Evolutionary conservation across 2,329 filamentous ascomycete species (phyloP).

Genomic region (Colletotrichum costaricense): DNA sequence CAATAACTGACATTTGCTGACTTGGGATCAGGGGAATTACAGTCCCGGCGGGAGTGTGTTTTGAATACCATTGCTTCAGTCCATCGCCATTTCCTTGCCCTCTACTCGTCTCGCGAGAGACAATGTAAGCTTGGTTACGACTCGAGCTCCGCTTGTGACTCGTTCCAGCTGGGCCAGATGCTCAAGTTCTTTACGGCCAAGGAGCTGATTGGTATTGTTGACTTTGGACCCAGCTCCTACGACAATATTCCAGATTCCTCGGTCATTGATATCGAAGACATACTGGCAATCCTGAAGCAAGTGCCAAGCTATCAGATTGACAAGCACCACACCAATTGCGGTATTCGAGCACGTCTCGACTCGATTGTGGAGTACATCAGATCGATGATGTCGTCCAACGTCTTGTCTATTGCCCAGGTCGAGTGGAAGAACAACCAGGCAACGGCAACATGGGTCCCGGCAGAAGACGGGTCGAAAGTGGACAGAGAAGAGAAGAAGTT

Average conservation of each 20-base stretch:
- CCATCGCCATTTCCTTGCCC: slow-evolving; percentile 72
- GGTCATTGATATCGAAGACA: slow-evolving; percentile 68
- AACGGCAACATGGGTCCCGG: slow-evolving; percentile 53
- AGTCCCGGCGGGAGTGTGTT: slow-evolving; percentile 73
- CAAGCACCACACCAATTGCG: slow-evolving; percentile 78
- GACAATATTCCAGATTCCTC: slow-evolving; percentile 60
- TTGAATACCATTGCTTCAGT: slow-evolving; percentile 77
- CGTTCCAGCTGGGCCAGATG: slow-evolving; percentile 83
- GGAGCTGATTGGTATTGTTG: slow-evolving; percentile 68
- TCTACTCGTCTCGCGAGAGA: slow-evolving; percentile 74
- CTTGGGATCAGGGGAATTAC: slow-evolving; percentile 67
- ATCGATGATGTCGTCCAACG: slow-evolving; percentile 61
- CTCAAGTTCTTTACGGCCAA: slow-evolving; percentile 75
- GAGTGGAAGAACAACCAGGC: slow-evolving; percentile 58
- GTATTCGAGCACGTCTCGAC: slow-evolving; percentile 72
- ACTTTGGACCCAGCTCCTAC: slow-evolving; percentile 63
- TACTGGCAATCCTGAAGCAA: slow-evolving; percentile 72
- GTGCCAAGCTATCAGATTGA: slow-evolving; percentile 81
- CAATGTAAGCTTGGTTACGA: slow-evolving; percentile 83
- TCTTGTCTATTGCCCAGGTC: slow-evolving; percentile 54
- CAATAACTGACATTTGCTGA: neutral
- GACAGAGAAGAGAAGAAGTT: slow-evolving; percentile 47
- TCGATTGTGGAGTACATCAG: slow-evolving; percentile 75
- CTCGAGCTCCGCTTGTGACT: slow-evolving; percentile 77
- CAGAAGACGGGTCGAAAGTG: slow-evolving; percentile 11